phyloP scores from a whole-genome alignment of 352 stramenopile genomes.

The Pythium dissimile region DNA sequence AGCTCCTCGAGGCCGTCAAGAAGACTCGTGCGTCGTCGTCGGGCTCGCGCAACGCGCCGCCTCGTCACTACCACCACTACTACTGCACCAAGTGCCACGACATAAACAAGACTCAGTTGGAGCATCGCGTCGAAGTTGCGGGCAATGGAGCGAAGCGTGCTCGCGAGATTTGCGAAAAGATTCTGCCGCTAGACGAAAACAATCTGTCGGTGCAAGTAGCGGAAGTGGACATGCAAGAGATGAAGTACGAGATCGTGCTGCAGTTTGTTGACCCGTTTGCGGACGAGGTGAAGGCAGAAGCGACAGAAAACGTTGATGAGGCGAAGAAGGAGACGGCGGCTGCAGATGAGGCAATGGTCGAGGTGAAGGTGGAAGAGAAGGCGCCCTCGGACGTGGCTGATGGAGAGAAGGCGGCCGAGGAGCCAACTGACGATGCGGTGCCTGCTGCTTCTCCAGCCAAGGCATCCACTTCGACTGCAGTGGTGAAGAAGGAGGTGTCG shows the following conservation, averaged over 20 bases:
- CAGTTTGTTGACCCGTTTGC: slow-evolving; percentile 48
- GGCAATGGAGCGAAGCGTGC: slow-evolving; percentile 60
- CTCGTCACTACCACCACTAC: slow-evolving; percentile 82
- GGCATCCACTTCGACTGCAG: slow-evolving; percentile 2
- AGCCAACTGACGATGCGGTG: slow-evolving; percentile 14
- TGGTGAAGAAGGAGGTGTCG: slow-evolving; percentile 31
- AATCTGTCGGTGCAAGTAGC: slow-evolving; percentile 51
- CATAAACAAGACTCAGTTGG: slow-evolving; percentile 67
- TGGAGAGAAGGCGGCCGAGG: background rate
- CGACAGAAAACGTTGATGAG: slow-evolving; percentile 19
- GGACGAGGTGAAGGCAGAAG: slow-evolving; percentile 10
- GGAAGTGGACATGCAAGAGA: slow-evolving; percentile 75
- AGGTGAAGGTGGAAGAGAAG: slow-evolving; percentile 16
- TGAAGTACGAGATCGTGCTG: slow-evolving; percentile 67
- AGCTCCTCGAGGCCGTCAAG: slow-evolving; percentile 78
- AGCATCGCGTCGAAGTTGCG: slow-evolving; percentile 72
- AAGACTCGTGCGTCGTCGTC: slow-evolving; percentile 63
- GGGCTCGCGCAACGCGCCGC: slow-evolving; percentile 59
- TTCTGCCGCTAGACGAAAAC: slow-evolving; percentile 62
- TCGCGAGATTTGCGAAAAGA: slow-evolving; percentile 55
- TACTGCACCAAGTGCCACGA: slow-evolving; percentile 73
- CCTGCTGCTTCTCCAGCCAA: background rate
- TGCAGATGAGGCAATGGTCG: slow-evolving; percentile 11
- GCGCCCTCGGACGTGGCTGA: background rate
- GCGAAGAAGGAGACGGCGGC: slow-evolving; percentile 9